Percentiles rank a stretch among this genome's conserved stretches.
Conservation (phyloP, 75 land plant species). For the Larix kaempferi region DNA sequence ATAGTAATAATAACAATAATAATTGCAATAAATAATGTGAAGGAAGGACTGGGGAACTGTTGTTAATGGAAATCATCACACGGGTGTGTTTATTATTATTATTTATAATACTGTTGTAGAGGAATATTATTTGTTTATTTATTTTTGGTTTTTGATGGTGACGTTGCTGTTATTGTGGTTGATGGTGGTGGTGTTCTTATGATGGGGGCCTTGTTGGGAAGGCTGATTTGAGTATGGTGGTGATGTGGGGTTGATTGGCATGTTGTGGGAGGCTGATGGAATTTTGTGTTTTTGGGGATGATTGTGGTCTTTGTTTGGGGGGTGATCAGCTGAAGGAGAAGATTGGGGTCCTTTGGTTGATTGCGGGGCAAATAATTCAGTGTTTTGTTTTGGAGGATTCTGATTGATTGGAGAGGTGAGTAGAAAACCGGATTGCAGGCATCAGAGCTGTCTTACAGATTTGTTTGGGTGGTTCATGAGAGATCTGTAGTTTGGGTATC, state of each 20-base stretch:
- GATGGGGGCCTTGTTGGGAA: constrained; percentile 7
- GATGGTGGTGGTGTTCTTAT: constrained; percentile 2
- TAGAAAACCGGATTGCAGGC: neutral
- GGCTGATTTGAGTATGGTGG: neutral
- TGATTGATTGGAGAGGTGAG: neutral
- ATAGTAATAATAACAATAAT: too few relatives aligned
- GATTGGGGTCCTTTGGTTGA: neutral
- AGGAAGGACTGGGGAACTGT: too few relatives aligned
- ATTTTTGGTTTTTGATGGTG: too few relatives aligned
- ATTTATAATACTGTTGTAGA: too few relatives aligned
- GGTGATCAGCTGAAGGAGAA: neutral
- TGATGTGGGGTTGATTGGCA: neutral
- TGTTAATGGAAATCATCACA: too few relatives aligned
- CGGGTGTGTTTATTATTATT: too few relatives aligned
- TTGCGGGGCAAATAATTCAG: neutral
- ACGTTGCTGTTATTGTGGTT: neutral
- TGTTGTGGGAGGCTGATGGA: too few relatives aligned
- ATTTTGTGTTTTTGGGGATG: neutral
- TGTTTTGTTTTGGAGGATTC: neutral
- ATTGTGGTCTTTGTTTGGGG: neutral
- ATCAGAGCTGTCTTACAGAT: neutral
- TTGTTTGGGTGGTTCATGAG: neutral
- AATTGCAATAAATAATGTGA: too few relatives aligned
- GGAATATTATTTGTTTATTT: too few relatives aligned
- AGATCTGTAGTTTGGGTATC: neutral